A percentile compares a stretch with the other conserved stretches of the same genome.
phyloP scores from a whole-genome alignment of 345 rosid genomes.

The Eucalyptus cloeziana region DNA sequence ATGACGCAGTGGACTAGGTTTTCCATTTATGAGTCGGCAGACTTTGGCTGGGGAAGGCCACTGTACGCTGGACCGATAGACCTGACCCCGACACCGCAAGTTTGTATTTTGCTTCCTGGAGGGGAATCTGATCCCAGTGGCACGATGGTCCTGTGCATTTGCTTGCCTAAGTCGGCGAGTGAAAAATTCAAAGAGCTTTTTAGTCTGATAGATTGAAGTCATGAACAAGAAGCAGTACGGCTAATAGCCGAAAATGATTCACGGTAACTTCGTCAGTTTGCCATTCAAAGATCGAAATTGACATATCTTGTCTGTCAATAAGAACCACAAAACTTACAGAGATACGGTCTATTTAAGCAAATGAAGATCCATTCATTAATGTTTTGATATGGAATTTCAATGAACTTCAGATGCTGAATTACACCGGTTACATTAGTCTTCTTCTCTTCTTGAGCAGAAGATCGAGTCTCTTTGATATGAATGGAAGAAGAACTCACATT shows the following conservation, averaged over 20 bases:
- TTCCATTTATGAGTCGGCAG: conserved; percentile 65
- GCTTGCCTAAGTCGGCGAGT: conserved; percentile 65
- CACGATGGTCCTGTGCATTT: conserved; percentile 60
- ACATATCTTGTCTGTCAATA: not conserved
- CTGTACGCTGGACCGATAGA: conserved; percentile 78
- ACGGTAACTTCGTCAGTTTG: not conserved
- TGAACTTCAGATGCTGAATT: not conserved
- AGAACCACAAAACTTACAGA: not conserved
- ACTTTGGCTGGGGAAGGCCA: conserved; percentile 91
- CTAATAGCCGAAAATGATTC: not conserved
- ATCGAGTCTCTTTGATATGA: not conserved
- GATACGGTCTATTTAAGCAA: not conserved
- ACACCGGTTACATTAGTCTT: not conserved
- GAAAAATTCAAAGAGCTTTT: conserved; percentile 33
- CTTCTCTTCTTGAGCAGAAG: not conserved
- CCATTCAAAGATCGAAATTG: not conserved
- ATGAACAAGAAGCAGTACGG: not conserved
- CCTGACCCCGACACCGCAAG: conserved; percentile 87
- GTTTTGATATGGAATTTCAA: not conserved
- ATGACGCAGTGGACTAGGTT: conserved; percentile 94
- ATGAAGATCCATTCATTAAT: not conserved
- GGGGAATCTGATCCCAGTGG: conserved; percentile 41
- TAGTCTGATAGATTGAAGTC: conserved; percentile 10
- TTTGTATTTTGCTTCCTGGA: conserved; percentile 74
- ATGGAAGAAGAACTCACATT: not conserved